Evolutionary conservation across 208 protist genomes (phyloP).

Genomic region (Leishmania guyanensis): DNA sequence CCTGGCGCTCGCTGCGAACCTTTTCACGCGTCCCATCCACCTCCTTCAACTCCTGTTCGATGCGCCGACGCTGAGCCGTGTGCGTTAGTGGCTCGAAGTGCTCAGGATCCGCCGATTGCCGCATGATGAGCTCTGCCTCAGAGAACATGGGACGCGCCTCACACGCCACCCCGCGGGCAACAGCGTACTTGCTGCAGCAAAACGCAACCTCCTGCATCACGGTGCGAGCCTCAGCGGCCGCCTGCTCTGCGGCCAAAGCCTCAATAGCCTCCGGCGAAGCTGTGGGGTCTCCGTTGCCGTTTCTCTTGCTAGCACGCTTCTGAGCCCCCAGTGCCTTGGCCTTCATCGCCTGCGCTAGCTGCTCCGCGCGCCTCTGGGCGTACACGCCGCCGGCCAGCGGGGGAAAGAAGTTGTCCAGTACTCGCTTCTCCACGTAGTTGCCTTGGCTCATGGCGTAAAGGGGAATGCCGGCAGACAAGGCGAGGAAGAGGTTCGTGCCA

Average conservation of each 20-base stretch:
- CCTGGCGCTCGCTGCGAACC: conserved; percentile 55
- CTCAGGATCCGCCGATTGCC: conserved; percentile 61
- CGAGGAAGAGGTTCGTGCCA: conserved; percentile 58
- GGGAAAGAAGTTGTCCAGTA: conserved; percentile 86
- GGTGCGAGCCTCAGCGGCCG: conserved; percentile 30
- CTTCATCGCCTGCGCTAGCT: conserved; percentile 29
- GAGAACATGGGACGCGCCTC: conserved; percentile 82
- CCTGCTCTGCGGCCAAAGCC: conserved; percentile 23
- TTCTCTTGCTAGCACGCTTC: conserved; percentile 18
- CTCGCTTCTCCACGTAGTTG: conserved; percentile 88
- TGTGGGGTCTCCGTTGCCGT: background rate
- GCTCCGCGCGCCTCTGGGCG: conserved; percentile 39
- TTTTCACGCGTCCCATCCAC: conserved; percentile 64
- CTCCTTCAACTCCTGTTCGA: conserved; percentile 82
- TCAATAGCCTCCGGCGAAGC: conserved; percentile 21
- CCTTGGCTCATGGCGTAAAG: conserved; percentile 85
- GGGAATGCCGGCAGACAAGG: conserved; percentile 60
- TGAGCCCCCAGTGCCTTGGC: conserved; percentile 5
- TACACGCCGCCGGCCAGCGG: conserved; percentile 73
- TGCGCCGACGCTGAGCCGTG: conserved; percentile 54
- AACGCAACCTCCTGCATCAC: conserved; percentile 52
- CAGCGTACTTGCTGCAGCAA: conserved; percentile 68
- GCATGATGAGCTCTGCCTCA: conserved; percentile 79
- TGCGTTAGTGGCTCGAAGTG: conserved; percentile 46
- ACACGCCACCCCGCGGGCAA: conserved; percentile 51